A percentile compares a stretch with the other conserved stretches of the same genome.
These are phyloP conservation scores for Tagetes patula DNA, from an alignment of 129 eudicot species.

Conservation along the genomic window DNA sequence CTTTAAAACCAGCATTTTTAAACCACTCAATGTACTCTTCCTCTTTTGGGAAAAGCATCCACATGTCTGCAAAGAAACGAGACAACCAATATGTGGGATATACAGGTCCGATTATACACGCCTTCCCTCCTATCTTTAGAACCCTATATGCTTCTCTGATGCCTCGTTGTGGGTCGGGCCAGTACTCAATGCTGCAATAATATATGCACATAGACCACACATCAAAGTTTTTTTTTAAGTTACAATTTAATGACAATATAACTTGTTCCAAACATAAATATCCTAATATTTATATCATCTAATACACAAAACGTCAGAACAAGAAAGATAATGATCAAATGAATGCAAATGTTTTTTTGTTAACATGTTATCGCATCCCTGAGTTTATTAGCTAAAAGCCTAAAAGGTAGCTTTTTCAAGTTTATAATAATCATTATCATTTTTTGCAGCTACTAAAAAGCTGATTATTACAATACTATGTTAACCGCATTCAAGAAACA, in stretches of 20 bases:
- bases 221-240: not conserved
- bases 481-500: not conserved
- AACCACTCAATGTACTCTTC: constrained; percentile 56
- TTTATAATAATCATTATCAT: too few species aligned
- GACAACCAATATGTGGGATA: constrained; percentile 51
- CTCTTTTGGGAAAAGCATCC: constrained; percentile 51
- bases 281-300: not conserved
- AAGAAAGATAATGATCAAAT: not conserved
- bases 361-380: not conserved
- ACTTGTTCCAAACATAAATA: not conserved
- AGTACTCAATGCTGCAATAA: constrained; percentile 46
- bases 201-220: not conserved
- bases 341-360: not conserved
- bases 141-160: constrained; percentile 48
- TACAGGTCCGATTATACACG: constrained; percentile 45
- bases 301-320: not conserved
- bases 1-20: constrained; percentile 47
- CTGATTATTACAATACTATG: not conserved
- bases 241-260: not conserved
- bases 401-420: not conserved
- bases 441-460: not conserved
- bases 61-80: constrained; percentile 49
- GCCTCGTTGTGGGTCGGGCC: constrained; percentile 60
- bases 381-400: not conserved
- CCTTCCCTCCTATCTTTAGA: constrained; percentile 44